These are phyloP conservation scores for Puccinia horiana DNA, from an alignment of 1,284 basidiomycete genomes.

Conservation along the genomic window DNA sequence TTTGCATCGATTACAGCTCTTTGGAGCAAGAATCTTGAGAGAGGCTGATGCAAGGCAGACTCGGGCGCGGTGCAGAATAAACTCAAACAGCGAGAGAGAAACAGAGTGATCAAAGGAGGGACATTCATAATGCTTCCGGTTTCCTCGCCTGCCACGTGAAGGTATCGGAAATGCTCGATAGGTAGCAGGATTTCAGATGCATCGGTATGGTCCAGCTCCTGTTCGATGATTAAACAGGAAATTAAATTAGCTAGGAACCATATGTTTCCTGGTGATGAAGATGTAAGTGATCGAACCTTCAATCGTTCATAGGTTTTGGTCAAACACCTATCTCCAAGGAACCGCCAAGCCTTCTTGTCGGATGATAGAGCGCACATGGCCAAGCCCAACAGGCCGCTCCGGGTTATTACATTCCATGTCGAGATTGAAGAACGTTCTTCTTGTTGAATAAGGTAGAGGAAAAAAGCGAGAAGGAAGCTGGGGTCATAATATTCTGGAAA, in stretches of 20 bases:
- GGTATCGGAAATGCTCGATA: conserved; percentile 49
- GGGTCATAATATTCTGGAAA: conserved; percentile 69
- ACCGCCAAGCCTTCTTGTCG: conserved; percentile 64
- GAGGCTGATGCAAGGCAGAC: conserved; percentile 76
- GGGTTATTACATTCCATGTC: conserved; percentile 80
- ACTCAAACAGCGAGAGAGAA: conserved; percentile 76
- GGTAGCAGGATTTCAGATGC: conserved; percentile 47
- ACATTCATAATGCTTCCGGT: conserved; percentile 55
- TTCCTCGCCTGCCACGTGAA: conserved; percentile 29
- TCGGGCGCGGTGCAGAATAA: conserved; percentile 71
- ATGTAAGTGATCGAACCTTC: conserved; percentile 55
- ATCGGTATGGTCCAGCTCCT: conserved; percentile 46
- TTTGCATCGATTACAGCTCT: conserved; percentile 71
- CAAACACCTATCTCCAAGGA: conserved; percentile 57
- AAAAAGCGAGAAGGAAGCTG: conserved; percentile 70
- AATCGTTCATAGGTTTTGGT: conserved; percentile 58
- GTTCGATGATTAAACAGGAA: neutral
- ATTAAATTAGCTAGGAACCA: conserved; percentile 1
- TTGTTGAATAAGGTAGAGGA: conserved; percentile 67
- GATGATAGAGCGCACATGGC: conserved; percentile 74
- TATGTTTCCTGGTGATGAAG: neutral
- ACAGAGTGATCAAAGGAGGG: conserved; percentile 75
- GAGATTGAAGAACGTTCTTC: conserved; percentile 65
- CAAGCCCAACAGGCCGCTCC: conserved; percentile 76
- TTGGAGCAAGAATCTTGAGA: conserved; percentile 79